phyloP scores from a whole-genome alignment of 352 stramenopile species.

The Globisporangium splendens region DNA sequence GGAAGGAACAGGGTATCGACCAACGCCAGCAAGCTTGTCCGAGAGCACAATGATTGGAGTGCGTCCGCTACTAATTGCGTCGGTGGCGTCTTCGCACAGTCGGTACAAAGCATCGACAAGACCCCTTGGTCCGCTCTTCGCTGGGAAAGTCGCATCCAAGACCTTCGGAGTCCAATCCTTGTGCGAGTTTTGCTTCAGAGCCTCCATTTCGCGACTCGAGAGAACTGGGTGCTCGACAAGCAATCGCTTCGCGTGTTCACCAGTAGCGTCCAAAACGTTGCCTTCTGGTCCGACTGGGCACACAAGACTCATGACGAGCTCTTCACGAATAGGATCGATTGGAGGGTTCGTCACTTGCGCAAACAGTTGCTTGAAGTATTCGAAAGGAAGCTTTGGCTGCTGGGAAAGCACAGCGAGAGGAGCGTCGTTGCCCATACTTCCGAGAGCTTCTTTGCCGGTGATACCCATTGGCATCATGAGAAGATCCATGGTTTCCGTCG shows the following conservation, averaged over 20 bases:
- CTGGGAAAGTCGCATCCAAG: slow-evolving; percentile 65
- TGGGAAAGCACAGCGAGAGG: slow-evolving; percentile 92
- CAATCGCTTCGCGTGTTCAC: slow-evolving; percentile 73
- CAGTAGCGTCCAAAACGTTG: slow-evolving; percentile 89
- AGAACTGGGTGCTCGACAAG: slow-evolving; percentile 94
- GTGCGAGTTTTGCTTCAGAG: slow-evolving; percentile 80
- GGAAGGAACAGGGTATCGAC: slow-evolving; percentile 91
- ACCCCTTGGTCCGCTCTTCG: slow-evolving; percentile 50
- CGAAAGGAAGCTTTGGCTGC: slow-evolving; percentile 91
- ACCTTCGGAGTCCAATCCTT: slow-evolving; percentile 53
- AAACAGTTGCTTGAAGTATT: slow-evolving; percentile 98
- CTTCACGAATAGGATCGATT: slow-evolving; percentile 97
- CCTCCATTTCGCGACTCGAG: slow-evolving; percentile 91
- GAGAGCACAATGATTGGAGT: slow-evolving; percentile 89
- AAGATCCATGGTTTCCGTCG: slow-evolving; percentile 93
- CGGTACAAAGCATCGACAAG: slow-evolving; percentile 86
- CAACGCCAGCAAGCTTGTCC: slow-evolving; percentile 86
- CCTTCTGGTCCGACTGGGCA: slow-evolving; percentile 94
- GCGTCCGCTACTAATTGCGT: slow-evolving; percentile 84
- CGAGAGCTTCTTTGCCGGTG: slow-evolving; percentile 91
- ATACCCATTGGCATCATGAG: slow-evolving; percentile 95
- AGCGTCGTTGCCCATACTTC: slow-evolving; percentile 95
- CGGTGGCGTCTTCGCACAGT: slow-evolving; percentile 92
- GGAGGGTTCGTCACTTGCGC: slow-evolving; percentile 96
- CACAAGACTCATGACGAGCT: slow-evolving; percentile 96